Evolutionary conservation across 257 asterid genomes (phyloP).

Genomic region (Solanum dulcamara): DNA sequence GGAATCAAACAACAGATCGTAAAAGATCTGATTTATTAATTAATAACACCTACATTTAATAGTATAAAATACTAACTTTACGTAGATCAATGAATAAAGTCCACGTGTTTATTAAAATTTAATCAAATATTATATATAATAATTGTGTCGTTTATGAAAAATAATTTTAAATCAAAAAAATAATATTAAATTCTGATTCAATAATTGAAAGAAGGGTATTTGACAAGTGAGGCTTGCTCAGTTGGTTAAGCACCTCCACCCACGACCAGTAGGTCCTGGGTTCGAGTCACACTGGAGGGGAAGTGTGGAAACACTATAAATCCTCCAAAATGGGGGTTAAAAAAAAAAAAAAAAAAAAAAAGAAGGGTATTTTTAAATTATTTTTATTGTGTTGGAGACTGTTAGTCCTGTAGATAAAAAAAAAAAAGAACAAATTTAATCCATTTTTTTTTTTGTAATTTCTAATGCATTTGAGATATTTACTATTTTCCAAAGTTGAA

Average conservation of each 20-base stretch:
- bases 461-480: neutral
- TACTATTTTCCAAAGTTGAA: neutral
- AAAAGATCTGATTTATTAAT: neutral
- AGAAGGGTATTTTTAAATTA: neutral
- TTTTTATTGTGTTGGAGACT: neutral
- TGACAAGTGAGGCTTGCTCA: too few relatives aligned
- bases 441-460: too few relatives aligned
- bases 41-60: neutral
- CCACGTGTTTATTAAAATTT: neutral
- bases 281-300: too few relatives aligned
- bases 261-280: too few relatives aligned
- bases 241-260: too few relatives aligned
- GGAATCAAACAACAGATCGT: neutral
- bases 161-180: neutral
- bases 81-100: neutral
- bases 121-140: neutral
- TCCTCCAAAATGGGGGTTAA: too few relatives aligned
- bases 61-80: neutral
- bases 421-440: neutral
- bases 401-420: neutral
- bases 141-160: neutral
- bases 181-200: neutral
- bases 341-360: too few relatives aligned
- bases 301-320: too few relatives aligned
- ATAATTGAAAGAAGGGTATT: neutral